These are phyloP conservation scores for Edaphochlamys debaryana DNA, from an alignment of 139 green algal genomes.

Conservation along the genomic window DNA sequence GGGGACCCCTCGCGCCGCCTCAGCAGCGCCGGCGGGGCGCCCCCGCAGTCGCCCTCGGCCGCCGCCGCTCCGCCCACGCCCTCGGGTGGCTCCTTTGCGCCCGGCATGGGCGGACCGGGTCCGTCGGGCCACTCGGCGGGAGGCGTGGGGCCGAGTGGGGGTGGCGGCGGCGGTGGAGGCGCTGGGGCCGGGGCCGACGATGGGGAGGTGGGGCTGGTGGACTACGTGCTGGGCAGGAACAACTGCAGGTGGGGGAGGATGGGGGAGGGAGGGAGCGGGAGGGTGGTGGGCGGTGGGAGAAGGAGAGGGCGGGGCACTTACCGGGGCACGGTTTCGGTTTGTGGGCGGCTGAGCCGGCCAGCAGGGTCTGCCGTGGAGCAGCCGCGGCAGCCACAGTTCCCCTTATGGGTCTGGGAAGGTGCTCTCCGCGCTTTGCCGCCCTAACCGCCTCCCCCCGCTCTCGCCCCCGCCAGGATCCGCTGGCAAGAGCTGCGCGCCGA, in stretches of 20 bases:
- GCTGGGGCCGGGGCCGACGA: not conserved
- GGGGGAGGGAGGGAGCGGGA: too few relatives aligned
- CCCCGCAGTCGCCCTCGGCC: not conserved
- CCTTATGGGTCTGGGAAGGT: too few relatives aligned
- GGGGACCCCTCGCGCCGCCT: not conserved
- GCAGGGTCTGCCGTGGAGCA: too few relatives aligned
- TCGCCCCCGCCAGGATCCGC: not conserved
- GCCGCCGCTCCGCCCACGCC: not conserved
- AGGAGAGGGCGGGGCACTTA: too few relatives aligned
- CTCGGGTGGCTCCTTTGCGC: not conserved
- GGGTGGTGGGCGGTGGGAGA: too few relatives aligned
- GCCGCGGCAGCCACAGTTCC: too few relatives aligned
- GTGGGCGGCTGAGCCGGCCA: too few relatives aligned
- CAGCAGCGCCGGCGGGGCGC: not conserved
- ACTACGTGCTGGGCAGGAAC: conserved; percentile 5
- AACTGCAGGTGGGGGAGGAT: conserved; percentile 22
- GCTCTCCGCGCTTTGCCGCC: too few relatives aligned
- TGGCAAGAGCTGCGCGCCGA: not conserved
- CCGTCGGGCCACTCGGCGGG: not conserved
- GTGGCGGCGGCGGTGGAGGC: not conserved
- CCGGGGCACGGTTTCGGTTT: too few relatives aligned
- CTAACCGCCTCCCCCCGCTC: too few relatives aligned
- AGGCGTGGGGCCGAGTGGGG: not conserved
- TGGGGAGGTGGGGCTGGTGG: not conserved
- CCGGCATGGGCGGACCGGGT: too few relatives aligned